phyloP scores from a whole-genome alignment of 345 rosid species.

The Erodium maritimum region DNA sequence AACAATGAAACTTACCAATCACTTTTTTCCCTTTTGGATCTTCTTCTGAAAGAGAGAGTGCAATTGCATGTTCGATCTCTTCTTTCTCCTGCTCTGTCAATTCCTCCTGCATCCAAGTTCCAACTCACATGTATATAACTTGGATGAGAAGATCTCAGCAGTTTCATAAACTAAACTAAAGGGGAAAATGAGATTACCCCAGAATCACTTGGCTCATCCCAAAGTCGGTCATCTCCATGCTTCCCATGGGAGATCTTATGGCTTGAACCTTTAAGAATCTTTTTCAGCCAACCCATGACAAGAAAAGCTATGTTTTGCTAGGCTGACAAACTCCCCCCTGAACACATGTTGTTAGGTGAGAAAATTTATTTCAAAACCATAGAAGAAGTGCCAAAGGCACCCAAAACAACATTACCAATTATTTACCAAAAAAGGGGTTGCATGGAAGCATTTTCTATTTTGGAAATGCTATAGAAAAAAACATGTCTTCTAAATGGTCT shows the following conservation, averaged over 20 bases:
- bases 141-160: neutral
- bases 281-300: slow-evolving; percentile 78
- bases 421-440: too few species aligned
- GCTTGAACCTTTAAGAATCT: slow-evolving; percentile 60
- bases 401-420: too few species aligned
- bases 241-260: slow-evolving; percentile 39
- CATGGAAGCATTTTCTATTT: too few species aligned
- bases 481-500: too few species aligned
- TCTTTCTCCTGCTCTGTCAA: slow-evolving; percentile 70
- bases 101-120: slow-evolving; percentile 45
- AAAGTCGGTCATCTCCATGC: slow-evolving; percentile 28
- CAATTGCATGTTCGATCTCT: slow-evolving; percentile 72
- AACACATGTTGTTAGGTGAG: too few species aligned
- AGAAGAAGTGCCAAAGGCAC: too few species aligned
- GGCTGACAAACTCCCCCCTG: too few species aligned
- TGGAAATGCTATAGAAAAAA: too few species aligned
- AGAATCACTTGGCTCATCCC: slow-evolving; percentile 50
- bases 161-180: neutral
- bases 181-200: slow-evolving; percentile 29
- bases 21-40: slow-evolving; percentile 67
- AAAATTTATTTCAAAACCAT: too few species aligned
- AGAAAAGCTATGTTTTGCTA: too few species aligned
- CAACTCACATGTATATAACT: neutral
- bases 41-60: slow-evolving; percentile 65
- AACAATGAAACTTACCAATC: slow-evolving; percentile 38